Evolutionary conservation across 106 monocot genomes (phyloP), one percentile per base, ranked within the genome.

Genomic region (Posidonia australis): DNA sequence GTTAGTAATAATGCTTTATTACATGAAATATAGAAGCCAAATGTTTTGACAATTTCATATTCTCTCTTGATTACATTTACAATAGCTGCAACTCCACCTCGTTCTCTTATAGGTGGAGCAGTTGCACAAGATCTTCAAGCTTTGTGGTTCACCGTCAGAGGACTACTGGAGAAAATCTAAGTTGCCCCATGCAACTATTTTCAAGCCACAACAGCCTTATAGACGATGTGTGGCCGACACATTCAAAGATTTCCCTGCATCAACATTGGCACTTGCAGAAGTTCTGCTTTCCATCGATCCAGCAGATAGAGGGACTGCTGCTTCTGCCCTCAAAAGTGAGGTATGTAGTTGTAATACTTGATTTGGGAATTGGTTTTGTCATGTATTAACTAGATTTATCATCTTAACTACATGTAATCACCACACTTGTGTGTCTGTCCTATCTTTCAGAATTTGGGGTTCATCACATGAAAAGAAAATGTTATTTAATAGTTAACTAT

Each of bases 91-190:
- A 13, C 26, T 54, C 53, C 20, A 36, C 7, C 36, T 2, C 7
- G 36, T 36, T 20, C 30, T 25, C 20, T 19, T 46, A 14, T 27
- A 74, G 74, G 74, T 74, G 5, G 74, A 74, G n/a, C 74, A 74
- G 49, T 57, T 74, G 67, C 74, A 74, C 49, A 74, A 74, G 32
- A 74, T 74, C 17, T 74, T 74, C 51, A 74, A 74, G 49, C 74
- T 74, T 42, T 74, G 74, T 67, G 74, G 74, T 46, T 74, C 74
- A 48, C 74, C 74, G 36, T 74, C 67, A 14, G 74, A 74, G 47
- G 67, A 66, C 21, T 74, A 74, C 18, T 74, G 74, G 74, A 67
- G 60, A 67, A 74, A 74, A 36, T 60, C 74, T 10, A 74, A 67
- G 22, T 51, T 74, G 67, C 74, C 66, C 5, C 74, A 74, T 67